Percentiles rank a stretch among this genome's conserved stretches.
phyloP scores from a whole-genome alignment of 2,329 filamentous ascomycete species.

The Cryphonectria nitschkei region DNA sequence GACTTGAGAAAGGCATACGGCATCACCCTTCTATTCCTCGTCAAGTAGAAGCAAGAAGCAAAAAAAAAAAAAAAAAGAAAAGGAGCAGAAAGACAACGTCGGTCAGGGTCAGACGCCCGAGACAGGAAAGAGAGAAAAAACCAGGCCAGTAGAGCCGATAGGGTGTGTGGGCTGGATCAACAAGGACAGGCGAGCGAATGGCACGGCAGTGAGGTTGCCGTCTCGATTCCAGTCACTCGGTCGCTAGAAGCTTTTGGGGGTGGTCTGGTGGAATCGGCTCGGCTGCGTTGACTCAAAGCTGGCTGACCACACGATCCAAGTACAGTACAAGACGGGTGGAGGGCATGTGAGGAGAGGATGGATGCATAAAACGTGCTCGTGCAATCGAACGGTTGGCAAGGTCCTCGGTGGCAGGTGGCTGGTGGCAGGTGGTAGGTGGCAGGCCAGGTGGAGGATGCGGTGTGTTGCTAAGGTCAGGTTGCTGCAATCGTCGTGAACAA shows the following conservation, averaged over 20 bases:
- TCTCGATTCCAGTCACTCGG: slow-evolving; percentile 10
- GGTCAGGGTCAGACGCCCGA: background rate
- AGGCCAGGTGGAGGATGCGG: slow-evolving; percentile 9
- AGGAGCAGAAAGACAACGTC: slow-evolving; percentile 16
- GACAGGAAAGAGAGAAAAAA: background rate
- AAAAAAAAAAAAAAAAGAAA: background rate
- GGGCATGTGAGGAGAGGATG: slow-evolving; percentile 13
- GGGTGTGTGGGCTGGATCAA: slow-evolving; percentile 36
- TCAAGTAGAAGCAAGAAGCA: slow-evolving; percentile 9
- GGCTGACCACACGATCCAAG: background rate
- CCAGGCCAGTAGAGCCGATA: slow-evolving; percentile 14
- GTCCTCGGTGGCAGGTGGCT: slow-evolving; percentile 1
- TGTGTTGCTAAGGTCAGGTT: slow-evolving; percentile 7
- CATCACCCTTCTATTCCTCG: slow-evolving; percentile 50
- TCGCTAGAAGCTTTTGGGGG: slow-evolving; percentile 13
- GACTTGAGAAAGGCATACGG: slow-evolving; percentile 73
- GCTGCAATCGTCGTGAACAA: slow-evolving; percentile 14
- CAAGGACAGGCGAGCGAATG: slow-evolving; percentile 34
- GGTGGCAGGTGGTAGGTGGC: slow-evolving; percentile 7
- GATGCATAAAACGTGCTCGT: background rate
- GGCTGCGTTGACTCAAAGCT: slow-evolving; percentile 13
- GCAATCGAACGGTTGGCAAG: slow-evolving; percentile 1
- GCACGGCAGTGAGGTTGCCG: slow-evolving; percentile 30
- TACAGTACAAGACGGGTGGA: slow-evolving; percentile 2
- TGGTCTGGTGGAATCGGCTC: slow-evolving; percentile 6